A percentile compares a stretch with the other conserved stretches of the same genome.
Evolutionary conservation across 371 early-diverging fungal species (phyloP).

Genomic region (Mortierella sp.): DNA sequence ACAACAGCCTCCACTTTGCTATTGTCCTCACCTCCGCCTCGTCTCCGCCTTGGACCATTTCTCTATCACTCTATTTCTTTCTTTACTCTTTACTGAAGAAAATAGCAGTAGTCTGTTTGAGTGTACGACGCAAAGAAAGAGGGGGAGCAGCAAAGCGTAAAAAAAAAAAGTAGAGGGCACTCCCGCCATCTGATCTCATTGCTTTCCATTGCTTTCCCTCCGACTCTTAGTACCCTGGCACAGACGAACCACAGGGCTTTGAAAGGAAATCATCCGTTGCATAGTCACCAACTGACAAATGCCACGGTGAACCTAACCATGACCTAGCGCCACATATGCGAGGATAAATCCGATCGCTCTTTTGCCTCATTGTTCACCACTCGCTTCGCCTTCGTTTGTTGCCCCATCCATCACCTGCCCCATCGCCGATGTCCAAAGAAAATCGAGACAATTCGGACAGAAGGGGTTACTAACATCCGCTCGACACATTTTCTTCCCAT

Average conservation of each 20-base stretch:
- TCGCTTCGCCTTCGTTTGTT: no score
- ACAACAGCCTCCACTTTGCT: not conserved
- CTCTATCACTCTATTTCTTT: not conserved
- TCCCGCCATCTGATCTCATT: no score
- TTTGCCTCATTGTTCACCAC: no score
- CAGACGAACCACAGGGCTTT: not conserved
- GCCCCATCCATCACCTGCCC: no score
- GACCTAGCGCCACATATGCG: no score
- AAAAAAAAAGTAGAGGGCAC: not conserved
- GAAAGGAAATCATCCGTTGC: not conserved
- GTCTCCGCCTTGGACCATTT: not conserved
- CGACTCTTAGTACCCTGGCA: not conserved
- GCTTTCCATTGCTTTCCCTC: no score
- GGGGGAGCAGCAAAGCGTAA: not conserved
- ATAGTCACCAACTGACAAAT: not conserved
- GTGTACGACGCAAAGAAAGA: slow-evolving; percentile 2
- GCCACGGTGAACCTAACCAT: no score
- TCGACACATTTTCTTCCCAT: no score
- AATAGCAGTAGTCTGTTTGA: not conserved
- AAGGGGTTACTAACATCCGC: no score
- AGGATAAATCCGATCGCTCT: no score
- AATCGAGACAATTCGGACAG: no score
- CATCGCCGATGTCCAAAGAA: no score
- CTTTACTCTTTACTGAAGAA: not conserved
- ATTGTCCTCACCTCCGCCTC: not conserved